Conservation (phyloP, 768 basidiomycete genomes). For the Russula olivacea region DNA sequence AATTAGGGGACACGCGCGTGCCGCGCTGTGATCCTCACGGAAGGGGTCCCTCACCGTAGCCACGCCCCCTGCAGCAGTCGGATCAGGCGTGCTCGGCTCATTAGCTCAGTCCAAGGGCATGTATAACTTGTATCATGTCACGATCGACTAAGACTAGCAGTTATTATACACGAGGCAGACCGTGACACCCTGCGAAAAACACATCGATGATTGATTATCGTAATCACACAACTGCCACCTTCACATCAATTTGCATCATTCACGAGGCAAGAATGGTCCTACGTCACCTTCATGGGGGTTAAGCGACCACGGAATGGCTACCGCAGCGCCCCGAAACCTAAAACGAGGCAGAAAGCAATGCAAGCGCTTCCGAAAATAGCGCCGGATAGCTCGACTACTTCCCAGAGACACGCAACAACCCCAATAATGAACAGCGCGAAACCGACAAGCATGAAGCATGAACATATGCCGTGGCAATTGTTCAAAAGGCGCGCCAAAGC, state of each 20-base stretch:
- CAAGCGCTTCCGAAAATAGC: conserved; percentile 17
- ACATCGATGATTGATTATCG: conserved; percentile 12
- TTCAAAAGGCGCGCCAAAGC: conserved; percentile 6
- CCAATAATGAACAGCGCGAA: conserved; percentile 10
- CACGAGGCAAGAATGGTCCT: neutral
- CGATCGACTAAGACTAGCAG: neutral
- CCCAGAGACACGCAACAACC: conserved; percentile 11
- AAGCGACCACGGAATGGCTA: conserved; percentile 5
- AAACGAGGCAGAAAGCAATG: conserved; percentile 11
- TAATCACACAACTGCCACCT: neutral
- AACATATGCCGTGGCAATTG: conserved; percentile 10
- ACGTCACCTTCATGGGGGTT: neutral
- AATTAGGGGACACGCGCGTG: conserved; percentile 9
- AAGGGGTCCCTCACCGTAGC: conserved; percentile 4
- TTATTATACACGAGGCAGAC: conserved; percentile 8
- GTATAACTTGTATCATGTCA: neutral
- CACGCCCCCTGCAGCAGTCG: conserved; percentile 13
- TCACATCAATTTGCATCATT: neutral
- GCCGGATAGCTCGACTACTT: neutral
- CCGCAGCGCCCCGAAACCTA: conserved; percentile 10
- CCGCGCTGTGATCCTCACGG: conserved; percentile 7
- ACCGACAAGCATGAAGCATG: conserved; percentile 10
- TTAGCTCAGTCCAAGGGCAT: neutral
- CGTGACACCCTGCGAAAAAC: neutral
- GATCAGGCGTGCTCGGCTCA: conserved; percentile 22